Base-by-base conservation (phyloP, 108 stramenopile genomes). In the Aurantiochytrium sp. region DNA sequence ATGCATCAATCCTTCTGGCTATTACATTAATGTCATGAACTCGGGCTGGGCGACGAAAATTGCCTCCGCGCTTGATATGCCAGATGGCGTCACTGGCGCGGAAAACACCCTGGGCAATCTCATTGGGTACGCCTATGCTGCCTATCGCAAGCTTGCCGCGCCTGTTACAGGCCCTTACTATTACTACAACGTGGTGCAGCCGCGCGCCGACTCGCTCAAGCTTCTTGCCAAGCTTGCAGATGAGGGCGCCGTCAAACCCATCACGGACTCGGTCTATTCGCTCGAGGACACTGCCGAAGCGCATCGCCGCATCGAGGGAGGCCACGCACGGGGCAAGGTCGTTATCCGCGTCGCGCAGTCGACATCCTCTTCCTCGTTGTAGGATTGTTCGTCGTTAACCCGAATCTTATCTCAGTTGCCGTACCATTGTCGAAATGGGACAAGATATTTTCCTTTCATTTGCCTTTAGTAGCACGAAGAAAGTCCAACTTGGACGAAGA, bases 31-130 rank as follows among this genome's bases (percentile, higher is more conserved):
- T 4, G 64, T 69, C 21, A 69, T 69, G 64, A 69, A 69, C 42
- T 43, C 57, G 59, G 59, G 64, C 16, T 90, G 89, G 42, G 89
- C 73, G 6, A 87, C 19, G 25, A 43, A 47, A 42, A 44, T 28
- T 12, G 73, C 59, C 4, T 47, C 73, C 5, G 49, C 60, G 25
- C n/a, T 44, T 16, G 58, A 90, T 12, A 69, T 69, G 10, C 64
- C 64, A 23, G 64, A 69, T 69, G 64, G 64, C 57, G 72, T 90
- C 16, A 90, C 60, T 19, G 89, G 89, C 16, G 60, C 89, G 0
- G 89, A 60, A 6, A 87, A 87, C 60, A 69, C 64, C 25, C 64
- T 69, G 10, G 64, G 64, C 25, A 69, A 42, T 23, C 64, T 69
- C 21, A 23, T 69, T 18, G 64, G 64, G 35, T 69, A 69, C 42